Base-by-base conservation (phyloP, 768 basidiomycete species). In the Macrolepiota dolichaula region DNA sequence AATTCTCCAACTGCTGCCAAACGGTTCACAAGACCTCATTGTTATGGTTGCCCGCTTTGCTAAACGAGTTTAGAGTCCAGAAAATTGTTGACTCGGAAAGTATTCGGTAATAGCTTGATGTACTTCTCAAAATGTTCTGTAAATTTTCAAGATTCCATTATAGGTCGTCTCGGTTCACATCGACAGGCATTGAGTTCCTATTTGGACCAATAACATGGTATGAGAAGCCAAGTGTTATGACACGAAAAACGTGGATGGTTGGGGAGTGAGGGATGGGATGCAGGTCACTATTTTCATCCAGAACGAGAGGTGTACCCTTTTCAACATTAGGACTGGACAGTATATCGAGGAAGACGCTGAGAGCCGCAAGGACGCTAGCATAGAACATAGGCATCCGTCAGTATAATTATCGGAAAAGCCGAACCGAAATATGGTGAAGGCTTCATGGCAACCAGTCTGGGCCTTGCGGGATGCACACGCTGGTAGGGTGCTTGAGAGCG, bases 201-300 rank as follows among this genome's bases (percentile, higher is more conserved):
- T 56, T 42, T 36, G 71, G 67, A 6, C 70, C 66, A 36, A 73
- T 64, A 40, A 82, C 89, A 65, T 90, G 85, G 11, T 81, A 82
- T 6, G 78, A 75, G 69, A 92, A 94, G 0, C 90, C 92, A 17
- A 89, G 79, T 68, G 94, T 93, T 42, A 95, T 70, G 17, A 83
- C 83, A 22, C 90, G 84, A 70, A 88, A 94, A 35, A 85, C 76
- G 22, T 81, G 72, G 51, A 83, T 68, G 1, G 78, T 82, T 2
- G 83, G 83, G 25, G 68, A 71, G 58, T 78, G 81, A 7, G 67
- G 67, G 11, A 59, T 61, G 1, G 73, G 72, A 25, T 66, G 58
- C 3, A 72, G 64, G 19, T 67, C 56, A 4, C 71, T 71, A 19
- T 69, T 62, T 2, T 75, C 68, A 19, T 70, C 71, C 3, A 56